These are phyloP conservation scores for Moesziomyces globuligerus DNA, from an alignment of 1,284 basidiomycete genomes.

Conservation along the genomic window DNA sequence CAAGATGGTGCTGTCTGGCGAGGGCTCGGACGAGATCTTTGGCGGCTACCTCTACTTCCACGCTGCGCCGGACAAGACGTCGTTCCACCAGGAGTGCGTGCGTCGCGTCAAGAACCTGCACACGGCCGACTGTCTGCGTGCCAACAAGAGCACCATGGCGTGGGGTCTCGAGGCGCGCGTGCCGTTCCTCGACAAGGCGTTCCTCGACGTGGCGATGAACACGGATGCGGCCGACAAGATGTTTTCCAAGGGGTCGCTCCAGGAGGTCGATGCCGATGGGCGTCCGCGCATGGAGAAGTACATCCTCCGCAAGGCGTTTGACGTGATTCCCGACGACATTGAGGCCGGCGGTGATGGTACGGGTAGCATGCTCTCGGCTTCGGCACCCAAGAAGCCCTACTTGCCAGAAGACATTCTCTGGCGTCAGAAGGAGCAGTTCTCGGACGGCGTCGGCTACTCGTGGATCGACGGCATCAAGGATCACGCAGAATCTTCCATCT, in stretches of 20 bases:
- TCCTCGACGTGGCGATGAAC: constrained; percentile 94
- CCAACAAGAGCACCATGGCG: constrained; percentile 99
- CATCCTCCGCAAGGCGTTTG: constrained; percentile 96
- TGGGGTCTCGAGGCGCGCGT: constrained; percentile 99
- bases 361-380: constrained; percentile 19
- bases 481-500: constrained; percentile 79
- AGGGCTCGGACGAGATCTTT: constrained; percentile 97
- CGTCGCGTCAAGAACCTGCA: constrained; percentile 97
- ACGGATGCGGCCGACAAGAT: constrained; percentile 87
- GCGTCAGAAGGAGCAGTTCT: constrained; percentile 99
- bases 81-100: constrained; percentile 96
- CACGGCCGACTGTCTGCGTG: constrained; percentile 95
- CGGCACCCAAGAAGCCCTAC: constrained; percentile 73
- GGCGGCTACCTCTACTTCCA: constrained; percentile 99
- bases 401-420: constrained; percentile 93
- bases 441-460: constrained; percentile 98
- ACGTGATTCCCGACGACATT: constrained; percentile 79
- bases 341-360: constrained; percentile 69
- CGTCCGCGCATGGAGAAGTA: constrained; percentile 74
- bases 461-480: constrained; percentile 99
- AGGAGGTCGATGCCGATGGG: constrained; percentile 75
- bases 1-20: constrained; percentile 99
- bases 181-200: constrained; percentile 96
- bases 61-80: constrained; percentile 86
- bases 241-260: constrained; percentile 84